Percentiles rank a stretch among this genome's conserved stretches.
Evolutionary conservation across 495 filamentous ascomycete genomes (phyloP).

Genomic region (Penicillium salamii): DNA sequence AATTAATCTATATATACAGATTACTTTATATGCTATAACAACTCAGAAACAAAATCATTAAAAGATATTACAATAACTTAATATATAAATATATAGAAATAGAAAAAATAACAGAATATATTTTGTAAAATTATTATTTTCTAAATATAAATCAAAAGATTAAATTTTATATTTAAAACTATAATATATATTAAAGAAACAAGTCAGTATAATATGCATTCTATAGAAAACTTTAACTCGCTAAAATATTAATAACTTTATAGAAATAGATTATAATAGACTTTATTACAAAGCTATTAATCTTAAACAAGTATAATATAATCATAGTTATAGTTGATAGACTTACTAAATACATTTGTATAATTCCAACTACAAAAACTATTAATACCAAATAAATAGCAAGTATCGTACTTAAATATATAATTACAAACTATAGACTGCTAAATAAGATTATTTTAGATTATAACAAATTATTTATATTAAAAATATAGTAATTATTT

Average conservation of each 20-base stretch:
- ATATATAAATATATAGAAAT: background rate
- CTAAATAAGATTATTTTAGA: background rate
- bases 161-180: slow-evolving; percentile 10
- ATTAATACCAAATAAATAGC: background rate
- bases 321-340: slow-evolving; percentile 5
- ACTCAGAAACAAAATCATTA: slow-evolving; percentile 7
- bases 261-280: slow-evolving; percentile 21
- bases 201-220: slow-evolving; percentile 1
- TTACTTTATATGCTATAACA: slow-evolving; percentile 3
- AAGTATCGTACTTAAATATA: background rate
- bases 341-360: slow-evolving; percentile 1
- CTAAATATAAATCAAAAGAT: slow-evolving; percentile 1
- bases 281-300: slow-evolving; percentile 15
- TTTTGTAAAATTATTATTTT: slow-evolving; percentile 7
- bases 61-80: slow-evolving; percentile 1
- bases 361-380: slow-evolving; percentile 1
- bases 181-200: background rate
- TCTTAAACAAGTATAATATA: slow-evolving; percentile 2
- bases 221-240: slow-evolving; percentile 12
- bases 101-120: slow-evolving; percentile 8
- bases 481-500: background rate
- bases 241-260: background rate
- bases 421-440: background rate
- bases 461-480: background rate
- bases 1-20: slow-evolving; percentile 10